These are phyloP conservation scores for Yamadazyma triangularis DNA, from an alignment of 1,139 yeast species.

Conservation along the genomic window DNA sequence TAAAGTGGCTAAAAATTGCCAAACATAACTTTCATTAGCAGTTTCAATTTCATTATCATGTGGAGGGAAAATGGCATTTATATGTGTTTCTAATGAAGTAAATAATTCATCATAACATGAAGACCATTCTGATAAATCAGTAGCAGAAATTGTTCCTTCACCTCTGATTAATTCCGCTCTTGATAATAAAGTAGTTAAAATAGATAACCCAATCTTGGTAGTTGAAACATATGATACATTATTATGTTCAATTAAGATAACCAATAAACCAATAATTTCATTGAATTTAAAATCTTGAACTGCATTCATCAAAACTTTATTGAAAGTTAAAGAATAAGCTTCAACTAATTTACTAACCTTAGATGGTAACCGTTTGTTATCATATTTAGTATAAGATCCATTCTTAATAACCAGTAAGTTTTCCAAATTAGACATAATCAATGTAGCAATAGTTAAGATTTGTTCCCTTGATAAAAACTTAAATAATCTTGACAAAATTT, in stretches of 20 bases:
- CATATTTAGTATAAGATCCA: slow-evolving; percentile 72
- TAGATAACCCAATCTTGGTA: slow-evolving; percentile 82
- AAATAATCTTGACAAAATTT: slow-evolving; percentile 83
- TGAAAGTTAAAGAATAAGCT: slow-evolving; percentile 73
- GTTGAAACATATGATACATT: slow-evolving; percentile 71
- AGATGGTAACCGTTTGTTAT: slow-evolving; percentile 48
- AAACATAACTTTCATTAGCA: slow-evolving; percentile 58
- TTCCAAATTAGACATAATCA: slow-evolving; percentile 78
- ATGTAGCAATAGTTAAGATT: slow-evolving; percentile 71
- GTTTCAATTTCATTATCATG: slow-evolving; percentile 50
- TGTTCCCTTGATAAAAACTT: slow-evolving; percentile 78
- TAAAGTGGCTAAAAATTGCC: slow-evolving; percentile 96
- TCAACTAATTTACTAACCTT: slow-evolving; percentile 65
- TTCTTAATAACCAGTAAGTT: slow-evolving; percentile 72
- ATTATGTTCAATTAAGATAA: slow-evolving; percentile 68
- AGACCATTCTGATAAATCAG: slow-evolving; percentile 70
- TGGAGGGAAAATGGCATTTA: slow-evolving; percentile 82
- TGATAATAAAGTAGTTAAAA: slow-evolving; percentile 82
- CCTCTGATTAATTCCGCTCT: slow-evolving; percentile 92
- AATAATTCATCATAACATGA: slow-evolving; percentile 79
- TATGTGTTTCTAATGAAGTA: slow-evolving; percentile 72
- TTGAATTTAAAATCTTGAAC: slow-evolving; percentile 79
- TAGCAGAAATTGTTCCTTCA: slow-evolving; percentile 60
- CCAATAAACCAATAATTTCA: slow-evolving; percentile 78
- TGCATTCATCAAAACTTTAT: slow-evolving; percentile 81